phyloP scores from a whole-genome alignment of 768 basidiomycete genomes.

The Leccinum variicolor region DNA sequence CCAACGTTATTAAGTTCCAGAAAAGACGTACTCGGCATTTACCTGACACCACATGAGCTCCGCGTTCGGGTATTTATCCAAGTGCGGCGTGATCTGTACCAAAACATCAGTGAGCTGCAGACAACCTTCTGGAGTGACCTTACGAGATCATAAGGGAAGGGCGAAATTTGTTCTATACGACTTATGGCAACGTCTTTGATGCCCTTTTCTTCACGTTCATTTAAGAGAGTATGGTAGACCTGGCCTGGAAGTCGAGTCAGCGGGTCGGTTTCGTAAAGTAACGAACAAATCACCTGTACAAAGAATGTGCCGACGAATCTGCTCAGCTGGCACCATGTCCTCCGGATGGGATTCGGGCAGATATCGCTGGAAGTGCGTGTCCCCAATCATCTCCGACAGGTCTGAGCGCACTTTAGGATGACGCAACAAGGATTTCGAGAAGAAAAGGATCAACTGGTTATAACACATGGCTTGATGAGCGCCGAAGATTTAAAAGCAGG shows the following conservation, averaged over 20 bases:
- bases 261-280: background rate
- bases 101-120: conserved; percentile 7
- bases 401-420: conserved; percentile 89
- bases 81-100: conserved; percentile 77
- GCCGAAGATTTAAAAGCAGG: background rate
- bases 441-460: conserved; percentile 82
- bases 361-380: conserved; percentile 92
- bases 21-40: background rate
- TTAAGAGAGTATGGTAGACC: conserved; percentile 86
- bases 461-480: background rate
- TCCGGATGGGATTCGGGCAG: conserved; percentile 80
- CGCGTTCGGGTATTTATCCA: conserved; percentile 96
- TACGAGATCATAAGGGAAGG: conserved; percentile 95
- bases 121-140: conserved; percentile 21
- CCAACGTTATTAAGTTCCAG: background rate
- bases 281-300: conserved; percentile 57
- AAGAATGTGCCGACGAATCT: conserved; percentile 89
- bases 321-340: conserved; percentile 69
- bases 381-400: conserved; percentile 83
- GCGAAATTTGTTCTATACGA: conserved; percentile 91
- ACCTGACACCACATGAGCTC: conserved; percentile 91
- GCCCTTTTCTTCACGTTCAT: conserved; percentile 87
- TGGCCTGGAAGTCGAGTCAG: conserved; percentile 53
- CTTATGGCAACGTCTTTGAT: conserved; percentile 94
- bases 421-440: conserved; percentile 94